Evolutionary conservation across 805 yeast genomes (phyloP).

Genomic region (Limtongozyma cylindracea): DNA sequence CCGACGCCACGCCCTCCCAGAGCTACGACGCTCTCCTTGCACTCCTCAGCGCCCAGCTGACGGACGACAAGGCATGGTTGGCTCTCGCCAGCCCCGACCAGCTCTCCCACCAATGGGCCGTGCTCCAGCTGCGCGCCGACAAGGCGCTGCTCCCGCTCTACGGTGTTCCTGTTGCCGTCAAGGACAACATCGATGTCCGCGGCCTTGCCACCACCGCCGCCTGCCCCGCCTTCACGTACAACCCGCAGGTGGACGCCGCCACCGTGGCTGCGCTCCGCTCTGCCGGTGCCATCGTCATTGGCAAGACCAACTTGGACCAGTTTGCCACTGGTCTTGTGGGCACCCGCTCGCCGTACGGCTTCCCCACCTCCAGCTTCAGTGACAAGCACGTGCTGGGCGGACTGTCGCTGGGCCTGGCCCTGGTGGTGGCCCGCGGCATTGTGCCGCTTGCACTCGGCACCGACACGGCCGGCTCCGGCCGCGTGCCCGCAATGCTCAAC

Average conservation of each 20-base stretch:
- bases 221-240: conserved; percentile 62
- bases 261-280: conserved; percentile 46
- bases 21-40: conserved; percentile 23
- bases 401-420: conserved; percentile 89
- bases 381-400: conserved; percentile 78
- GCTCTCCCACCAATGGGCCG: conserved; percentile 53
- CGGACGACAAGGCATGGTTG: conserved; percentile 78
- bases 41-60: conserved; percentile 19
- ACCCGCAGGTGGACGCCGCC: conserved; percentile 49
- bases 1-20: conserved; percentile 27
- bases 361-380: conserved; percentile 59
- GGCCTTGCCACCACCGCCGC: conserved; percentile 83
- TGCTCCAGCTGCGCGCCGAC: conserved; percentile 34
- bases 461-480: conserved; percentile 95
- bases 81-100: conserved; percentile 40
- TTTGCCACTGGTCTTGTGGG: conserved; percentile 97
- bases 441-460: conserved; percentile 85
- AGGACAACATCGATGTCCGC: conserved; percentile 81
- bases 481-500: conserved; percentile 92
- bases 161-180: conserved; percentile 90
- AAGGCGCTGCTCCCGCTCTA: conserved; percentile 38
- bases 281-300: conserved; percentile 85
- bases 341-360: conserved; percentile 84
- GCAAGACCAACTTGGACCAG: conserved; percentile 90
- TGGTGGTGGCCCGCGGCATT: conserved; percentile 69